These are phyloP conservation scores for Polyporus arcularius DNA, from an alignment of 768 basidiomycete genomes.

Conservation along the genomic window DNA sequence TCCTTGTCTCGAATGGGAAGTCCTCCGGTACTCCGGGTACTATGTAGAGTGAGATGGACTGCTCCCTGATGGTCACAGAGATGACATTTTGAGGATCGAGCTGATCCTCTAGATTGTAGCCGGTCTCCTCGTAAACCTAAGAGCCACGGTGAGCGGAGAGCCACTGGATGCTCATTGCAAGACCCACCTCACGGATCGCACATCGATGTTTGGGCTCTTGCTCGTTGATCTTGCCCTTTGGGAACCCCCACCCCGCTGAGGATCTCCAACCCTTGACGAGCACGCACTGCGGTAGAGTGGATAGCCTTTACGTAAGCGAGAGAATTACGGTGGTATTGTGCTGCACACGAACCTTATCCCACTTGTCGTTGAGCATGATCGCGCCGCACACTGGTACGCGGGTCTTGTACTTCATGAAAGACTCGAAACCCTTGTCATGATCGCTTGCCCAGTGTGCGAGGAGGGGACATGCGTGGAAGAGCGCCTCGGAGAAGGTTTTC, in stretches of 20 bases:
- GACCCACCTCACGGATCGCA: constrained; percentile 83
- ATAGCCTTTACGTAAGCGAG: constrained; percentile 12
- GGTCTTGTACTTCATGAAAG: constrained; percentile 96
- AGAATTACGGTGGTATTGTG: constrained; percentile 9
- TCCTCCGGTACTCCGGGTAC: constrained; percentile 87
- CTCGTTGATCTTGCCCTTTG: constrained; percentile 99
- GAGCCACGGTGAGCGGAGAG: constrained; percentile 12
- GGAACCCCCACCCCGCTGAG: constrained; percentile 98
- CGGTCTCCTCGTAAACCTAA: constrained; percentile 97
- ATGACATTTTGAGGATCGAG: constrained; percentile 70
- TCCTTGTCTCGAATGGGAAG: constrained; percentile 88
- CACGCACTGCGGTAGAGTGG: constrained; percentile 64
- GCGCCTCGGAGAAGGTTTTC: constrained; percentile 90
- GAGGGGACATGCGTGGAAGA: constrained; percentile 85
- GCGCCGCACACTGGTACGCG: constrained; percentile 97
- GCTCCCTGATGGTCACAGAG: constrained; percentile 86
- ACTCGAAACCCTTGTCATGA: constrained; percentile 83
- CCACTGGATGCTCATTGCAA: neutral
- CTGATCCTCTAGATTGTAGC: constrained; percentile 80
- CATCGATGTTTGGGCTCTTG: constrained; percentile 82
- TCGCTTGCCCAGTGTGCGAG: constrained; percentile 82
- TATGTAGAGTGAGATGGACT: constrained; percentile 88
- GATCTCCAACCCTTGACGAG: constrained; percentile 98
- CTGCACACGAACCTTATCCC: constrained; percentile 76
- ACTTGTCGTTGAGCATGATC: constrained; percentile 88